phyloP scores from a whole-genome alignment of 2,329 filamentous ascomycete species.

The Fusarium neocosmosporiellum region DNA sequence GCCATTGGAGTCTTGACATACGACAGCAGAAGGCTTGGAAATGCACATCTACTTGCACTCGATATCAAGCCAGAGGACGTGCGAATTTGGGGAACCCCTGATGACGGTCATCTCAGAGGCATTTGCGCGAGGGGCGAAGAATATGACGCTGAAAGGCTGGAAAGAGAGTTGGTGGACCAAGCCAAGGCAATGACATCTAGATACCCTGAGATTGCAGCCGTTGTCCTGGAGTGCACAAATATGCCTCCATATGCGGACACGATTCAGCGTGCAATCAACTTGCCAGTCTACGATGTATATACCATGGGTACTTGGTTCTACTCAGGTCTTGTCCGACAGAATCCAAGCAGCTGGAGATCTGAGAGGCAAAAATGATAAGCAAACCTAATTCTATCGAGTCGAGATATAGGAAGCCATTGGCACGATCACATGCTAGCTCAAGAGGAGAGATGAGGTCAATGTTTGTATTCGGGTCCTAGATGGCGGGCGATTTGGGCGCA shows the following conservation, averaged over 20 bases:
- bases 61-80: conserved; percentile 34
- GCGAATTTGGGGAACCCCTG: conserved; percentile 39
- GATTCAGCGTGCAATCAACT: conserved; percentile 43
- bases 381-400: background rate
- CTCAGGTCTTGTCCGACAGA: conserved; percentile 40
- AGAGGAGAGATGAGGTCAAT: too few relatives aligned
- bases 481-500: background rate
- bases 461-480: background rate
- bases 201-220: conserved; percentile 32
- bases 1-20: conserved; percentile 49
- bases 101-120: conserved; percentile 34
- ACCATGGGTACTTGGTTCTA: conserved; percentile 52
- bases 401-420: background rate
- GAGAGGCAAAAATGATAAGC: background rate
- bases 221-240: conserved; percentile 50
- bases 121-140: conserved; percentile 27
- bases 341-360: conserved; percentile 8
- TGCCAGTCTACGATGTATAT: conserved; percentile 51
- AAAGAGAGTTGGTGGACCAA: conserved; percentile 36
- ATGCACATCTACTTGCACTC: conserved; percentile 34
- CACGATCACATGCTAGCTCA: background rate
- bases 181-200: conserved; percentile 22
- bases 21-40: conserved; percentile 40
- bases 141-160: conserved; percentile 33
- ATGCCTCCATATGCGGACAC: conserved; percentile 50